A percentile compares a stretch with the other conserved stretches of the same genome.
Conservation (phyloP, 2,329 filamentous ascomycete genomes). For the Aureobasidium namibiae region DNA sequence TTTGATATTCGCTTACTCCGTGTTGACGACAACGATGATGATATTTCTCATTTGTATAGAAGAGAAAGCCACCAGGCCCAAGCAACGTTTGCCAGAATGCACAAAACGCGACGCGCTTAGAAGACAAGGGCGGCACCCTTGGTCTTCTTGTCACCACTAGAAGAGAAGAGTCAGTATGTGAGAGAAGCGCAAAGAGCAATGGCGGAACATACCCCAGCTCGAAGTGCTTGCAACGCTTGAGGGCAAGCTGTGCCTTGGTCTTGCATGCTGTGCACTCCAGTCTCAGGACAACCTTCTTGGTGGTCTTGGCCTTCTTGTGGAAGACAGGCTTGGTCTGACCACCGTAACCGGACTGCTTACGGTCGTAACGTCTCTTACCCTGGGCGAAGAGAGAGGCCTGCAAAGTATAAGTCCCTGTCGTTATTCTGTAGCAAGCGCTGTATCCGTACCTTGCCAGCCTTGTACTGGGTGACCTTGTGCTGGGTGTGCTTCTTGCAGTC, state of each 20-base stretch:
- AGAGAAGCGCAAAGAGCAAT: slow-evolving; percentile 12
- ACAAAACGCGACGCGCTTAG: slow-evolving; percentile 57
- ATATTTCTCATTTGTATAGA: slow-evolving; percentile 1
- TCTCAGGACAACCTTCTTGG: slow-evolving; percentile 99
- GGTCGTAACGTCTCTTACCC: slow-evolving; percentile 99
- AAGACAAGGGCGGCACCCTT: slow-evolving; percentile 99
- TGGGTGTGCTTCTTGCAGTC: slow-evolving; percentile 71
- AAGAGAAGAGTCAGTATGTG: slow-evolving; percentile 34
- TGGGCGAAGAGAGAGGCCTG: slow-evolving; percentile 89
- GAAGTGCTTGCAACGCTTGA: slow-evolving; percentile 99
- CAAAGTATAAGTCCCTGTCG: slow-evolving; percentile 7
- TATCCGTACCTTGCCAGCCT: slow-evolving; percentile 74
- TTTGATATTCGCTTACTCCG: slow-evolving; percentile 10
- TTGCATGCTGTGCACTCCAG: slow-evolving; percentile 97
- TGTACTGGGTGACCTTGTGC: slow-evolving; percentile 95
- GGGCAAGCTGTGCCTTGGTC: slow-evolving; percentile 91
- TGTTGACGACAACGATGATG: slow-evolving; percentile 10
- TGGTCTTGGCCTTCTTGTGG: slow-evolving; percentile 99
- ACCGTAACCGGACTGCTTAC: slow-evolving; percentile 99
- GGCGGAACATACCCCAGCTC: slow-evolving; percentile 77
- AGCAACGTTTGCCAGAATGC: slow-evolving; percentile 12
- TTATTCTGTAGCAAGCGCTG: background rate
- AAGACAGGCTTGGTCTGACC: slow-evolving; percentile 99
- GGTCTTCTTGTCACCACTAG: slow-evolving; percentile 99
- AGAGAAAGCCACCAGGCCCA: slow-evolving; percentile 9